Base-by-base conservation (phyloP, 768 basidiomycete genomes). In the Boletus rubescentipes region DNA sequence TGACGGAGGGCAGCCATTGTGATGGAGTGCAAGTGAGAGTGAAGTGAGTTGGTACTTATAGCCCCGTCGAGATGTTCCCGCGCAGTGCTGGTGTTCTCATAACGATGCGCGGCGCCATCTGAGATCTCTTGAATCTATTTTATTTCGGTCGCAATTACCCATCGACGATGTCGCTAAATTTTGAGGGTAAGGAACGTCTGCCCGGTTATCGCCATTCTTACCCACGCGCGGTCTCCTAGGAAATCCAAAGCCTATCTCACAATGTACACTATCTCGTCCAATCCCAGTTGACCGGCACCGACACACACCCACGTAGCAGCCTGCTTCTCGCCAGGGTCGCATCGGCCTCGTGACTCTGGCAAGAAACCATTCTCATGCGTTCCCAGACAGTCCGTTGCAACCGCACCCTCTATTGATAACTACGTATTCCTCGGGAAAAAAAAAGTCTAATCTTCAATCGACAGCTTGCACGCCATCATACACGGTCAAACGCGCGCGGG, bases 391-490 rank as follows among this genome's bases (percentile, higher is more conserved):
- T 26, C 26, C 26, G 26, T 26, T 26, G 26, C 26, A 6, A 26
- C 26, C 26, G 26, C 26, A 26, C 26, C 3, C 26, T 26, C 26
- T 26, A 26, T 26, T 26, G 26, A 20, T 46, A 34, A 23, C 26
- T 54, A 21, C 10, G 30, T 44, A n/a, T 30, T 31, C 57, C 54
- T 63, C 64, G 64, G 62, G n/a, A n/a, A 59, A 21, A 2, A 34
- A 32, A 26, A 59, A 60, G 45, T 18, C 41, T 55, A 54, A 35
- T 37, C 45, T 30, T 8, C 56, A 73, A 39, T 87, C 86, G 39
- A 93, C 75, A 16, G 89, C 95, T 73, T 98, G 96, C 44, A 89
- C 86, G 48, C 94, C 95, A 62, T 90, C 88, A 72, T 98, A 98
- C 29, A 77, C 80, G 11, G 87, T 83, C 62, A 98, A 73, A 49